These are phyloP conservation scores for Starmera pachycereana DNA, from an alignment of 805 yeast species.

Conservation along the genomic window DNA sequence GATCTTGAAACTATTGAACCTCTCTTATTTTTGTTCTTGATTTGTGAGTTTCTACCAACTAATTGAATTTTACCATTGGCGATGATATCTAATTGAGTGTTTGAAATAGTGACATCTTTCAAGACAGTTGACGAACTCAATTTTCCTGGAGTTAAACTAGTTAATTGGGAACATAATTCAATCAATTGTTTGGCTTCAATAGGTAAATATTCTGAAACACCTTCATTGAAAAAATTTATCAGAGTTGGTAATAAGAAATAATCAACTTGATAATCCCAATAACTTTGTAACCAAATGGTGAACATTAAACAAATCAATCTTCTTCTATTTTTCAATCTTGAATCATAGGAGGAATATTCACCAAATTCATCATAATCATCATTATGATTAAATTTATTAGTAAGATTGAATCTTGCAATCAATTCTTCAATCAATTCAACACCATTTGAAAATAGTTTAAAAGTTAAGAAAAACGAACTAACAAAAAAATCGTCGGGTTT, in stretches of 20 bases:
- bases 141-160: slow-evolving; percentile 43
- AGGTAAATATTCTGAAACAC: slow-evolving; percentile 49
- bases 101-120: neutral
- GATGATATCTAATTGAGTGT: neutral
- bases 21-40: slow-evolving; percentile 9
- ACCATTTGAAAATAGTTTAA: slow-evolving; percentile 60
- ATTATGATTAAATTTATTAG: slow-evolving; percentile 22
- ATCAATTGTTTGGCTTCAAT: slow-evolving; percentile 52
- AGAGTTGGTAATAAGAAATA: slow-evolving; percentile 53
- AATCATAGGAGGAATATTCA: slow-evolving; percentile 25
- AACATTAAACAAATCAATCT: slow-evolving; percentile 58
- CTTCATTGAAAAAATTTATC: slow-evolving; percentile 73
- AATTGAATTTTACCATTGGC: slow-evolving; percentile 27
- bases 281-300: slow-evolving; percentile 82
- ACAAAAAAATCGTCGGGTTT: slow-evolving; percentile 60
- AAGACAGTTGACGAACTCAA: slow-evolving; percentile 16
- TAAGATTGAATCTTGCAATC: slow-evolving; percentile 52
- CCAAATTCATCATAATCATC: slow-evolving; percentile 25
- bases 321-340: slow-evolving; percentile 45
- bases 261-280: slow-evolving; percentile 67
- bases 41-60: slow-evolving; percentile 36
- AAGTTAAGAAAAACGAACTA: slow-evolving; percentile 69
- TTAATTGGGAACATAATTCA: slow-evolving; percentile 51
- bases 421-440: slow-evolving; percentile 59
- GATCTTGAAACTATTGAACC: slow-evolving; percentile 27